Evolutionary conservation across 192 early-diverging fungal genomes (phyloP), one percentile per base, ranked within the genome.

Genomic region (Kappamyces sp.): DNA sequence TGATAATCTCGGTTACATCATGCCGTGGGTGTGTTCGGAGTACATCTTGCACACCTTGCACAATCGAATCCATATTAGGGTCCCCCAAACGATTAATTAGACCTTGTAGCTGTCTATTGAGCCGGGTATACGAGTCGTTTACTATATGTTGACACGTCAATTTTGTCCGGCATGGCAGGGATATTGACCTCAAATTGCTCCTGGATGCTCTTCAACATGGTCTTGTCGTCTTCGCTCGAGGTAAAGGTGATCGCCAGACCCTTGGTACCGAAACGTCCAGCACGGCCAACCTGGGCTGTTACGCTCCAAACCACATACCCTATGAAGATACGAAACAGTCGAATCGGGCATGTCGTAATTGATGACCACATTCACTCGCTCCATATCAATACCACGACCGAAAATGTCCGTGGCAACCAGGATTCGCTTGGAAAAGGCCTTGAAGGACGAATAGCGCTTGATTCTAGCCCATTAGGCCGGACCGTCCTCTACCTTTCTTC

Each of bases 261-360:
- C 83, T 98, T 98, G 74, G 95, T 98, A 73, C 95, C 95, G 62
- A 98, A 98, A 82, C 95, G 88, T 62, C 95, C 95, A 41, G 95
- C 95, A 87, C 95, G 92, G 51, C 95, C 95, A 52, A 98, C 74
- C 74, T 75, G 53, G 15, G 37, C 13, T 4, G 13, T 55, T 55
- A 58, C 1, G 13, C 61, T 5, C 33, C 34, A n/a, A 9, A 6
- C 33, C 5, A 66, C 46, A 60, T 76, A 75, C 95, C 61, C 95
- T 78, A 66, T 98, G 95, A 13, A 98, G 82, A 68, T 98, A 98
- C 12, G 87, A 78, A 71, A 94, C 93, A 3, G 92, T 85, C 37
- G 72, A 68, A 59, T 90, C 90, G 23, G 95, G 90, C 69, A 98
- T 94, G 63, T 98, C 95, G 48, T 98, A 98, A 86, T 98, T 98